Conservation (phyloP, 805 yeast genomes). For the Pichia rugopelliculosa region DNA sequence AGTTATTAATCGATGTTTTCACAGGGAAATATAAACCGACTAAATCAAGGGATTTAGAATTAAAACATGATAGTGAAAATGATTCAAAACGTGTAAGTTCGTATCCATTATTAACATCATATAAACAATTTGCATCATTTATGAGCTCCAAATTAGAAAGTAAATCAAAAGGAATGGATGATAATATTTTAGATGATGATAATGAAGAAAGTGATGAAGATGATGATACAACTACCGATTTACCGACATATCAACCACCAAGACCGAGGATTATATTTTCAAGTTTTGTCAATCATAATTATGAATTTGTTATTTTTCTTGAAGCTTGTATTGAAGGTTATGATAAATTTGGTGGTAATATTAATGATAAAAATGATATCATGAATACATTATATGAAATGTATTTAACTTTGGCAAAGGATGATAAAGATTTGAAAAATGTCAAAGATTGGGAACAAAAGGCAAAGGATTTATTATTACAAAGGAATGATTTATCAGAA, state of each 20-base stretch:
- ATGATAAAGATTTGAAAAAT: constrained; percentile 24
- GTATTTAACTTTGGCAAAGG: constrained; percentile 55
- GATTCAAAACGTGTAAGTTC: background rate
- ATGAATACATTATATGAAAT: constrained; percentile 75
- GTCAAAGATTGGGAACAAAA: constrained; percentile 53
- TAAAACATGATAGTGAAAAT: constrained; percentile 30
- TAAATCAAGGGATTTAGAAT: constrained; percentile 2
- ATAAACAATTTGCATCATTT: constrained; percentile 34
- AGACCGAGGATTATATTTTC: constrained; percentile 81
- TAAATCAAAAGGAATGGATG: background rate
- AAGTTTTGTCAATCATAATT: constrained; percentile 76
- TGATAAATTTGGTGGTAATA: constrained; percentile 64
- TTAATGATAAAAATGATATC: constrained; percentile 63
- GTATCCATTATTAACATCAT: constrained; percentile 51
- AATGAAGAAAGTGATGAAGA: constrained; percentile 5
- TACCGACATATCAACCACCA: constrained; percentile 92
- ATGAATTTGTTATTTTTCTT: constrained; percentile 82
- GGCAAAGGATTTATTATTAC: constrained; percentile 46
- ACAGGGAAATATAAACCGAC: constrained; percentile 71
- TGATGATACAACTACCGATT: constrained; percentile 37
- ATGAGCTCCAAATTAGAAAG: constrained; percentile 17
- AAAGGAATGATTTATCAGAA: constrained; percentile 33
- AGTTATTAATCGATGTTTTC: constrained; percentile 74
- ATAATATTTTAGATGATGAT: constrained; percentile 7
- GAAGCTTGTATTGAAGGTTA: constrained; percentile 85